These are phyloP conservation scores for Mycena belliarum DNA, from an alignment of 768 basidiomycete species.

Conservation along the genomic window DNA sequence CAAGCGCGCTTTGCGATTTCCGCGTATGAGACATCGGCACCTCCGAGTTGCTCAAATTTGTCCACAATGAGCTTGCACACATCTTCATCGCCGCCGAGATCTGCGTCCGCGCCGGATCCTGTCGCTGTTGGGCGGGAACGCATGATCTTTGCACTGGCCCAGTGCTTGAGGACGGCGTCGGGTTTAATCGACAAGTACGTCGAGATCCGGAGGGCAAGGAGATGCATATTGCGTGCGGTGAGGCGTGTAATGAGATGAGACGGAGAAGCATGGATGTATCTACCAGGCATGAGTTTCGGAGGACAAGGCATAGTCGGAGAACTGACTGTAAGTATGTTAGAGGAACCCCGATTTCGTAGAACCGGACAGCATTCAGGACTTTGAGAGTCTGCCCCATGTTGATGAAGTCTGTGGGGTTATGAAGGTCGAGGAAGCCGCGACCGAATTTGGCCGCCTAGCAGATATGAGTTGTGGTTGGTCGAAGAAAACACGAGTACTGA, in stretches of 20 bases:
- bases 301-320: not conserved
- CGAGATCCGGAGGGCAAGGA: conserved; percentile 90
- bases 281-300: conserved; percentile 31
- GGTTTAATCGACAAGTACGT: conserved; percentile 81
- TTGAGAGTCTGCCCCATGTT: conserved; percentile 91
- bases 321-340: conserved; percentile 88
- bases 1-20: conserved; percentile 94
- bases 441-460: conserved; percentile 94
- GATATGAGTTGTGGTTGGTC: not conserved
- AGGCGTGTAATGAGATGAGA: conserved; percentile 80
- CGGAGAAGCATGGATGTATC: conserved; percentile 82
- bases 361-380: conserved; percentile 90
- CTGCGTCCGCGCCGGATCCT: conserved; percentile 52
- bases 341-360: conserved; percentile 91
- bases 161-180: conserved; percentile 88
- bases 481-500: conserved; percentile 34
- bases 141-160: conserved; percentile 92
- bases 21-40: conserved; percentile 83
- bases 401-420: conserved; percentile 91
- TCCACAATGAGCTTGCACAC: conserved; percentile 83
- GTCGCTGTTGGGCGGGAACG: conserved; percentile 63
- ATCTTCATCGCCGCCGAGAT: conserved; percentile 70
- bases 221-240: conserved; percentile 84
- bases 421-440: conserved; percentile 88
- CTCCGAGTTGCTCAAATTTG: conserved; percentile 84